Conservation (phyloP, 352 stramenopile genomes). For the Elongisporangium undulatum region DNA sequence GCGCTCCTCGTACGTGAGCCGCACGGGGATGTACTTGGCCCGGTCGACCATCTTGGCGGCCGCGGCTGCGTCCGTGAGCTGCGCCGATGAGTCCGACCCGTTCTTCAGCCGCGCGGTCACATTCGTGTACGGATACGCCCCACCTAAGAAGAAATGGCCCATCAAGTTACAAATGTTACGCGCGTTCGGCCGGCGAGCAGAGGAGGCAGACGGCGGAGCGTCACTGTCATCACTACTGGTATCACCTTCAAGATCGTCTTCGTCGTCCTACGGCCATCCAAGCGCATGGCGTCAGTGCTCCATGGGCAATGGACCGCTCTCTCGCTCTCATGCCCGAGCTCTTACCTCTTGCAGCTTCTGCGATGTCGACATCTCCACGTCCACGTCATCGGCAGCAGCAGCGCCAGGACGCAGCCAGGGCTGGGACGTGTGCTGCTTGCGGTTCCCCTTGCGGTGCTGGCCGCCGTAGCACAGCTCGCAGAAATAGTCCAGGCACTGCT, state of each 20-base stretch:
- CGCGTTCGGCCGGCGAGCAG: conserved; percentile 20
- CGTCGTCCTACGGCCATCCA: conserved; percentile 12
- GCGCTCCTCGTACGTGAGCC: conserved; percentile 93
- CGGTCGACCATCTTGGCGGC: conserved; percentile 77
- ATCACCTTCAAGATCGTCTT: conserved; percentile 38
- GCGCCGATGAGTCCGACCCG: neutral
- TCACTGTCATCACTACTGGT: conserved; percentile 39
- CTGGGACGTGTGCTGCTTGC: conserved; percentile 74
- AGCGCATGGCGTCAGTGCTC: neutral
- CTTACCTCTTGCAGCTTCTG: neutral
- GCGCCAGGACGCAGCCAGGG: conserved; percentile 28
- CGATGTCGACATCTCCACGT: conserved; percentile 13
- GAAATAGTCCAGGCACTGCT: conserved; percentile 88
- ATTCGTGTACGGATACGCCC: conserved; percentile 23
- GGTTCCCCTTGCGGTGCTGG: conserved; percentile 84
- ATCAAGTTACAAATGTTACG: conserved; percentile 89
- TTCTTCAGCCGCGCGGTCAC: conserved; percentile 7
- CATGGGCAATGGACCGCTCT: neutral
- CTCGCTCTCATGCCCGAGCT: neutral
- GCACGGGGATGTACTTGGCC: conserved; percentile 95
- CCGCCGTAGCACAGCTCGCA: conserved; percentile 79
- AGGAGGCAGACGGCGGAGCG: conserved; percentile 12
- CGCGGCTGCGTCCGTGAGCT: conserved; percentile 1
- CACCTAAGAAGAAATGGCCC: conserved; percentile 82
- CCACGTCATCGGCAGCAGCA: neutral